Percentiles rank a stretch among this genome's conserved stretches.
These are phyloP conservation scores for Eucalyptus tenuipes DNA, from an alignment of 345 rosid genomes.

Conservation along the genomic window DNA sequence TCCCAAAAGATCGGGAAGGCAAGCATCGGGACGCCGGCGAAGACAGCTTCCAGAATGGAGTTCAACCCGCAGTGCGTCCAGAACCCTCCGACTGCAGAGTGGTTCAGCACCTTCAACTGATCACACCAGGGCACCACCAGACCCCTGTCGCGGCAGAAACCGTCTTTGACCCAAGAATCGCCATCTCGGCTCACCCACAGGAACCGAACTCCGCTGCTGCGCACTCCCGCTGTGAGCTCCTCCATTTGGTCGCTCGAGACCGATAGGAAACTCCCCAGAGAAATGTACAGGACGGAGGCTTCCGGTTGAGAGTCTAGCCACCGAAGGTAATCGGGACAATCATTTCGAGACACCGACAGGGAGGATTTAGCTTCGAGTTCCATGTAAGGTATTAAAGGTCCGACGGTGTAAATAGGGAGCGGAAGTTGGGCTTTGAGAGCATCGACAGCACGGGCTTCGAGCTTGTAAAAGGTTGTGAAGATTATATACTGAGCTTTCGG, in stretches of 20 bases:
- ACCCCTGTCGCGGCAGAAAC: not conserved
- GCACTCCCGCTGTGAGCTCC: conserved; percentile 19
- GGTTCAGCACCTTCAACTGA: conserved; percentile 23
- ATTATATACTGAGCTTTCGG: not conserved
- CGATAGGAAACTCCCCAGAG: conserved; percentile 29
- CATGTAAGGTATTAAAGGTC: conserved; percentile 30
- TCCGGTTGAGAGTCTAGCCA: conserved; percentile 28
- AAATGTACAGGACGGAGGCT: conserved; percentile 20
- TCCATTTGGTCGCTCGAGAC: conserved; percentile 17
- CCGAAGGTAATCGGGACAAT: not conserved
- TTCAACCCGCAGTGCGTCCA: conserved; percentile 26
- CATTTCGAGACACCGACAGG: not conserved
- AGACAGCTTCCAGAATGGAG: conserved; percentile 11
- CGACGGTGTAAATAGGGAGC: conserved; percentile 13
- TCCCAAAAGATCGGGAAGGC: conserved; percentile 8
- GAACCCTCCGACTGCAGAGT: conserved; percentile 13
- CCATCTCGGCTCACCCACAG: conserved; percentile 22
- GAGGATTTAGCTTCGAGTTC: not conserved
- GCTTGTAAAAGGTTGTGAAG: not conserved
- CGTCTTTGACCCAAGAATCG: not conserved
- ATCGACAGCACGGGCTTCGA: not conserved
- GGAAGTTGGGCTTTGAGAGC: not conserved
- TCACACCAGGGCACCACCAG: conserved; percentile 46
- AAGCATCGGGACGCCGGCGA: conserved; percentile 9
- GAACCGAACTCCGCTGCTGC: conserved; percentile 10